phyloP scores from a whole-genome alignment of 352 stramenopile genomes.

The Globisporangium perplexum region DNA sequence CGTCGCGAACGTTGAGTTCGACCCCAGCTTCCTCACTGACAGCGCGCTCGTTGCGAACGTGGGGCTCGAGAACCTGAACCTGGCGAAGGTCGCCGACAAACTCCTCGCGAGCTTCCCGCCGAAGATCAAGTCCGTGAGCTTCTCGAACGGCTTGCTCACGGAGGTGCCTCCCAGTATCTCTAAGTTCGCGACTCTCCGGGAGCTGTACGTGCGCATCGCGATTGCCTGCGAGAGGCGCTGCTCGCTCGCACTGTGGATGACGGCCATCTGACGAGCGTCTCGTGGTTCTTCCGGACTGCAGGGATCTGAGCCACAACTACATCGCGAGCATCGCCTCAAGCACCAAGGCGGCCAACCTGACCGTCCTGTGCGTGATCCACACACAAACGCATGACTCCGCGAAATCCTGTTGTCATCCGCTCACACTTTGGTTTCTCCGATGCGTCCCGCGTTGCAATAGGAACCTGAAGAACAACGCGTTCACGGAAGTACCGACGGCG shows the following conservation, averaged over 20 bases:
- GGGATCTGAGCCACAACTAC: neutral
- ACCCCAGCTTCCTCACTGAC: neutral
- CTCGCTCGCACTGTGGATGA: neutral
- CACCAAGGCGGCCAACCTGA: neutral
- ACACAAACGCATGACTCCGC: too few species aligned
- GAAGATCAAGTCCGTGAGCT: neutral
- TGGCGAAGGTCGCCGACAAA: neutral
- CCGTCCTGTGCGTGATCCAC: neutral
- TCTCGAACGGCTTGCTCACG: neutral
- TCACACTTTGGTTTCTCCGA: neutral
- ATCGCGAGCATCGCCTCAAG: neutral
- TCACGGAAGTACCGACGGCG: neutral
- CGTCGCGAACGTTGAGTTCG: slow-evolving; percentile 2
- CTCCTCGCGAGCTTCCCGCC: neutral
- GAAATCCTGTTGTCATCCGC: too few species aligned
- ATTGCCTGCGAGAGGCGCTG: neutral
- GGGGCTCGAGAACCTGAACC: neutral
- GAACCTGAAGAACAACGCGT: neutral
- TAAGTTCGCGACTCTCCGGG: neutral
- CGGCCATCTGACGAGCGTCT: neutral
- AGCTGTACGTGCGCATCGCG: neutral
- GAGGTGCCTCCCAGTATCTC: neutral
- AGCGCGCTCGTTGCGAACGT: neutral
- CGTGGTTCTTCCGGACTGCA: neutral
- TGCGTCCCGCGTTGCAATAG: neutral